Conservation (phyloP, 306 rosid genomes). For the Phaseolus lunatus region DNA sequence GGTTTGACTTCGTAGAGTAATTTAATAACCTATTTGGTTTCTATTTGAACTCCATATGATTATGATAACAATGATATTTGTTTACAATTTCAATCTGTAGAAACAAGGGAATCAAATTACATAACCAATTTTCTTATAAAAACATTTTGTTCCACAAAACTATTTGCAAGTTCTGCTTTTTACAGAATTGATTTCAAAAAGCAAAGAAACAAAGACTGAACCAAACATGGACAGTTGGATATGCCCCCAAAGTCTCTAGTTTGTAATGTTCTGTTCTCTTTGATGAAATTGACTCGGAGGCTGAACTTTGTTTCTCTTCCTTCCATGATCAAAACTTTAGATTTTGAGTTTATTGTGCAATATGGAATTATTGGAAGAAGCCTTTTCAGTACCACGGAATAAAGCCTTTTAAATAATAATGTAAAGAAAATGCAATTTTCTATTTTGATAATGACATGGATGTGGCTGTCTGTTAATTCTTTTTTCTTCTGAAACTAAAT, state of each 20-base stretch:
- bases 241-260: background rate
- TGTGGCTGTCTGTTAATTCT: slow-evolving; percentile 13
- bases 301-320: slow-evolving; percentile 14
- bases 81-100: background rate
- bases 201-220: background rate
- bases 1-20: slow-evolving; percentile 18
- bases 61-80: background rate
- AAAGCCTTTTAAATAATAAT: slow-evolving; percentile 2
- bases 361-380: slow-evolving; percentile 29
- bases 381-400: slow-evolving; percentile 31
- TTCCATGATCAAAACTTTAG: background rate
- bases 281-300: background rate
- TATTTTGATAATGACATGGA: slow-evolving; percentile 38
- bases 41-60: background rate
- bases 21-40: slow-evolving; percentile 13
- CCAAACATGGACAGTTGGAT: background rate
- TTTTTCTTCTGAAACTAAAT: slow-evolving; percentile 35
- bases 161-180: background rate
- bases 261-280: slow-evolving; percentile 6
- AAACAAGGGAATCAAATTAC: background rate
- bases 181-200: background rate
- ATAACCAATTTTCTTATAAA: background rate
- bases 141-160: background rate
- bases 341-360: slow-evolving; percentile 12
- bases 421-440: background rate